Percentiles rank a stretch among this genome's conserved stretches.
phyloP scores from a whole-genome alignment of 257 asterid species.

The Primulina eburnea region DNA sequence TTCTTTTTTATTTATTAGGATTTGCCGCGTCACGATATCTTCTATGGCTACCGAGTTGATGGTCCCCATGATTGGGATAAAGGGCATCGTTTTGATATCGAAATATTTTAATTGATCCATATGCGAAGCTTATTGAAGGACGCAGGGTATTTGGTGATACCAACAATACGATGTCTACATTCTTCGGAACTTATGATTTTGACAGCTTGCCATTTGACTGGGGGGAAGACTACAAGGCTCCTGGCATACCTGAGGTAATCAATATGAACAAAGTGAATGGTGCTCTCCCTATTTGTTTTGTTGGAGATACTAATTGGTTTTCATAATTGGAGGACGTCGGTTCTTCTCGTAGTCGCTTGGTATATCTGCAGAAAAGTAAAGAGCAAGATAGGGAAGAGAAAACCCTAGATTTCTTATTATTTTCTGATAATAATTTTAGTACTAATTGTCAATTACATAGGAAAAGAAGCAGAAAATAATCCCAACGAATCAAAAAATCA shows the following conservation, averaged over 20 bases:
- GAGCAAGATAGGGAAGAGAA: too few species aligned
- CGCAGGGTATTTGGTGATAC: slow-evolving; percentile 80
- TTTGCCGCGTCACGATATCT: slow-evolving; percentile 64
- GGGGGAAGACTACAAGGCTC: slow-evolving; percentile 84
- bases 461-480: too few species aligned
- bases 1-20: slow-evolving; percentile 41
- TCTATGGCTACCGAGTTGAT: slow-evolving; percentile 75
- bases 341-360: too few species aligned
- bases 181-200: slow-evolving; percentile 76
- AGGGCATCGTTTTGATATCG: slow-evolving; percentile 84
- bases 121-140: slow-evolving; percentile 90
- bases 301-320: slow-evolving; percentile 8
- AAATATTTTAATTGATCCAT: slow-evolving; percentile 76
- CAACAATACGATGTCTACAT: slow-evolving; percentile 54
- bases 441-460: too few species aligned
- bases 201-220: slow-evolving; percentile 78
- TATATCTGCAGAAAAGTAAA: too few species aligned
- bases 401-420: too few species aligned
- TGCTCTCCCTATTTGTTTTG: slow-evolving; percentile 23
- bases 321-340: too few species aligned
- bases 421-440: too few species aligned
- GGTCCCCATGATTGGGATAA: slow-evolving; percentile 83
- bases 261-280: slow-evolving; percentile 23
- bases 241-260: slow-evolving; percentile 84
- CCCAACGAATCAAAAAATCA: too few species aligned